These are phyloP conservation scores for Pelargonium australe DNA, from an alignment of 441 rosid species.

Conservation along the genomic window DNA sequence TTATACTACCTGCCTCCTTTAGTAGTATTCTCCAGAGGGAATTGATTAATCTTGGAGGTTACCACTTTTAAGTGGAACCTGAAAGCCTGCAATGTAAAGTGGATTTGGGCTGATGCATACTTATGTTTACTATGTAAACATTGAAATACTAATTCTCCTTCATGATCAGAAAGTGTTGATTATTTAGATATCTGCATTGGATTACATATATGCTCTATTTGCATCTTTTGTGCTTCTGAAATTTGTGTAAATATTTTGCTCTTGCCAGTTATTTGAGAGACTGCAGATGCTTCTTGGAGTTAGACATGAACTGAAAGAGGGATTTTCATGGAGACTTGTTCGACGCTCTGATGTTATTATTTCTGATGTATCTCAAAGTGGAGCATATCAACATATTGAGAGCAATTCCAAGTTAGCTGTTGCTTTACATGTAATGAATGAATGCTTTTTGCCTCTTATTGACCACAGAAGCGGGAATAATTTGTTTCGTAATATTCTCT, in stretches of 20 bases:
- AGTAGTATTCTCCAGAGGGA: too few relatives aligned
- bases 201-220: neutral
- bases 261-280: slow-evolving; percentile 50
- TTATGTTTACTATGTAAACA: too few relatives aligned
- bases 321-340: slow-evolving; percentile 76
- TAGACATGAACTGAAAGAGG: slow-evolving; percentile 68
- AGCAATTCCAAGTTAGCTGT: slow-evolving; percentile 87
- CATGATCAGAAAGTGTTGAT: neutral
- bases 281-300: slow-evolving; percentile 68
- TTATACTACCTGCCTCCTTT: too few relatives aligned
- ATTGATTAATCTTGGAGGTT: too few relatives aligned
- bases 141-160: too few relatives aligned
- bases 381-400: slow-evolving; percentile 48
- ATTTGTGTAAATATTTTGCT: slow-evolving; percentile 5
- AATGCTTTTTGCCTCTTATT: slow-evolving; percentile 77
- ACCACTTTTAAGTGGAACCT: too few relatives aligned
- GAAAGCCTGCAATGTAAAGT: too few relatives aligned
- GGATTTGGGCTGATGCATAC: too few relatives aligned
- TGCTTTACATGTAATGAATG: slow-evolving; percentile 83
- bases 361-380: slow-evolving; percentile 42
- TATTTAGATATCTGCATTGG: neutral
- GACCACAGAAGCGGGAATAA: slow-evolving; percentile 85
- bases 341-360: slow-evolving; percentile 53
- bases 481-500: slow-evolving; percentile 77
- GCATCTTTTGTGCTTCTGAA: neutral